Evolutionary conservation across 768 basidiomycete genomes (phyloP), one percentile per base, ranked within the genome.

Genomic region (Xerocomellus dryophilus): DNA sequence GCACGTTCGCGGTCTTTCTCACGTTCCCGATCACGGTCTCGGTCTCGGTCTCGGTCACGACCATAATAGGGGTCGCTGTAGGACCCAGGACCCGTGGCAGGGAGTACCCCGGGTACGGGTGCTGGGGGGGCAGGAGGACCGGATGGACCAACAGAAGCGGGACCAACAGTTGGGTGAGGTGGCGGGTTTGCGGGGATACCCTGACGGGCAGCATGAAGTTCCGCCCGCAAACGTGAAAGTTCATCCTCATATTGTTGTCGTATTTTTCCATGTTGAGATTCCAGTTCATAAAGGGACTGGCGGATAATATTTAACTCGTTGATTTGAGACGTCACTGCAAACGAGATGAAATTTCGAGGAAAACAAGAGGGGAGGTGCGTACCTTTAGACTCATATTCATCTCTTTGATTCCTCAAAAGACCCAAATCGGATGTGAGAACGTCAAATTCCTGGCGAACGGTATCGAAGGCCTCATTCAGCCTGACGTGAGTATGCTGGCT

Each of bases 341-440:
- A 46, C 10, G 48, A 4, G 47, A 54, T 64, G 51, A 60, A 55
- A 38, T 38, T 49, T 47, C n/a, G 35, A 45, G 34, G 50, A 7
- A 23, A 42, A 50, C 27, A n/a, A 56, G 43, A 21, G 23, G 8
- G 17, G 43, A 40, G 38, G 43, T 43, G 29, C 18, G 34, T 21
- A 95, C 96, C 82, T 79, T 93, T 94, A 7, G 76, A 77, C 73
- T 98, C 95, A 67, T 85, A 90, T 53, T 98, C 96, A 61, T 97
- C 94, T 46, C 90, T 77, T 72, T 96, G 90, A 29, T 74, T 78
- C 51, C 91, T 81, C 61, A 88, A 76, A 10, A 80, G 64, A n/a
- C 72, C 75, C 46, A 89, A 73, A 65, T 97, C 93, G 43, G 77
- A 73, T 9, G 82, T 73, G 54, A 95, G 74, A 51, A 74, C 74